Percentiles rank a stretch among this genome's conserved stretches.
Evolutionary conservation across 805 yeast genomes (phyloP).

Genomic region (Starmerella vaccinii): DNA sequence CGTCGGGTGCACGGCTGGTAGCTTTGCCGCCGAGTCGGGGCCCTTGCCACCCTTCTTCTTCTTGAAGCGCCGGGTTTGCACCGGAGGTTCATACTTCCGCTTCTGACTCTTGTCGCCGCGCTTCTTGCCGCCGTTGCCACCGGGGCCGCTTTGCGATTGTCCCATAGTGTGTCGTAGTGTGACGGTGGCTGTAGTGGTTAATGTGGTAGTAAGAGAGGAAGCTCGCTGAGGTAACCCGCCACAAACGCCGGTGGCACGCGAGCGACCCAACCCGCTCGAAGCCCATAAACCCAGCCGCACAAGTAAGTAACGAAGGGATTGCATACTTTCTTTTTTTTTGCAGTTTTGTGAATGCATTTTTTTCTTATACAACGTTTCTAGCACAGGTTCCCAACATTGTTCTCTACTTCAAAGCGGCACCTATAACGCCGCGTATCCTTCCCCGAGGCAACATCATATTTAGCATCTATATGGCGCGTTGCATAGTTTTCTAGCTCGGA

Average conservation of each 20-base stretch:
- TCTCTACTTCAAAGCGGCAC: no score
- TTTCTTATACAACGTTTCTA: no score
- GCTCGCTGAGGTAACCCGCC: slow-evolving; percentile 8
- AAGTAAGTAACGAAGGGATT: no score
- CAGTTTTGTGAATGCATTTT: no score
- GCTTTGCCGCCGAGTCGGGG: slow-evolving; percentile 78
- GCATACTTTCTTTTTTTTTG: no score
- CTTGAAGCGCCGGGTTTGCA: slow-evolving; percentile 75
- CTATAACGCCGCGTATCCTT: no score
- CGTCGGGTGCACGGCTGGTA: slow-evolving; percentile 82
- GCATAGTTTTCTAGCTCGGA: no score
- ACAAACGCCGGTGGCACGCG: background rate
- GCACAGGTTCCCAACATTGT: no score
- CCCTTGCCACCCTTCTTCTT: slow-evolving; percentile 76
- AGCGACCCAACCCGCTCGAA: background rate
- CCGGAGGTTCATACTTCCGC: slow-evolving; percentile 82
- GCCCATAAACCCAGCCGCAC: no score
- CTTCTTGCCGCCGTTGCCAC: slow-evolving; percentile 25
- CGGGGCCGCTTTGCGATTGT: slow-evolving; percentile 26
- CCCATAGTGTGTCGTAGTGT: slow-evolving; percentile 21
- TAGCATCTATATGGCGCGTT: no score
- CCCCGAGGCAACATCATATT: no score
- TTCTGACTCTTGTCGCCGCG: slow-evolving; percentile 55
- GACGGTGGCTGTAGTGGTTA: background rate
- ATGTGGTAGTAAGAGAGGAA: background rate